A percentile compares a stretch with the other conserved stretches of the same genome.
phyloP scores from a whole-genome alignment of 2,329 filamentous ascomycete genomes.

The Exophiala sp. region DNA sequence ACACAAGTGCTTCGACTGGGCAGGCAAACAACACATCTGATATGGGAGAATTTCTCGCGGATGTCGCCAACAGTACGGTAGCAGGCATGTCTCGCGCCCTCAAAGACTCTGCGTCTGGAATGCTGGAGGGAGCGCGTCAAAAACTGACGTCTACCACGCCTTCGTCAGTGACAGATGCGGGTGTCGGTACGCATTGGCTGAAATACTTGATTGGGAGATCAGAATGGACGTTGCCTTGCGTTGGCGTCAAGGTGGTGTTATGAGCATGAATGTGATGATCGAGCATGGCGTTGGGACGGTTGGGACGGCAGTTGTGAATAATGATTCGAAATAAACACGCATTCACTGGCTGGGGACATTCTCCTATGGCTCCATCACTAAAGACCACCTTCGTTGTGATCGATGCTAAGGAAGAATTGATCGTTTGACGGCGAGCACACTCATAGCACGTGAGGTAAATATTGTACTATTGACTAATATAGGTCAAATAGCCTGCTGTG shows the following conservation, averaged over 20 bases:
- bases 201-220: conserved; percentile 74
- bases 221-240: conserved; percentile 87
- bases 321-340: no score
- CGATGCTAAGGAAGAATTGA: no score
- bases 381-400: no score
- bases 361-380: no score
- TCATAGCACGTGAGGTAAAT: background rate
- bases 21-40: conserved; percentile 30
- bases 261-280: conserved; percentile 4
- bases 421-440: no score
- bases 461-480: conserved; percentile 20
- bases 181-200: conserved; percentile 80
- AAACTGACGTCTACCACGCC: conserved; percentile 36
- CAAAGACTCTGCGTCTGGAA: conserved; percentile 24
- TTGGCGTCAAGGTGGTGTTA: conserved; percentile 65
- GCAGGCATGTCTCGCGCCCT: conserved; percentile 65
- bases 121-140: conserved; percentile 55
- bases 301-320: background rate
- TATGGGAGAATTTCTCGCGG: conserved; percentile 38
- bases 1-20: conserved; percentile 17
- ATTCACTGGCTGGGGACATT: no score
- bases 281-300: background rate
- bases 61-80: conserved; percentile 65
- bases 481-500: conserved; percentile 8
- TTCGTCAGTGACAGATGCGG: conserved; percentile 55